Evolutionary conservation across 805 yeast genomes (phyloP).

Genomic region (Metschnikowia lachancei): DNA sequence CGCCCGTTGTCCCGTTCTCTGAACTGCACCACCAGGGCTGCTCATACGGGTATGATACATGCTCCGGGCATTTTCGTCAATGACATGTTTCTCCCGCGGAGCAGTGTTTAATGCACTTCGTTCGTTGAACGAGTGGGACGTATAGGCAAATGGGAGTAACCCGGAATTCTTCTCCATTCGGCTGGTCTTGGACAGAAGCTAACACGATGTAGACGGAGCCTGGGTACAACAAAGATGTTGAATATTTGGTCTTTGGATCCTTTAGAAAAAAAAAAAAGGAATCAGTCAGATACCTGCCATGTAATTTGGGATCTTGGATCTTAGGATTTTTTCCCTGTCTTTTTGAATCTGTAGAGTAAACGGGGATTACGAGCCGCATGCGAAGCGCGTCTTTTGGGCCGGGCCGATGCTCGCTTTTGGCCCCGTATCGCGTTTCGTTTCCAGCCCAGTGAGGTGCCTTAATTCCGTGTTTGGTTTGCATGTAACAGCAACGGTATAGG

Average conservation of each 20-base stretch:
- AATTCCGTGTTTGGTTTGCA: too few species aligned
- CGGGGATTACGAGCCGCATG: not conserved
- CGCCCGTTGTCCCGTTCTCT: conserved; percentile 14
- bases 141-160: conserved; percentile 51
- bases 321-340: not conserved
- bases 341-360: not conserved
- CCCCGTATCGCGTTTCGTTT: not conserved
- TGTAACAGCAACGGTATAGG: too few species aligned
- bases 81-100: conserved; percentile 39
- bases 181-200: not conserved
- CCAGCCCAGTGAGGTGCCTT: too few species aligned
- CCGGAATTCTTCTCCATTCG: conserved; percentile 35
- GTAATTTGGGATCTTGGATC: not conserved
- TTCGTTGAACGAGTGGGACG: conserved; percentile 30
- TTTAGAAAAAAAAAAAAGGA: too few species aligned
- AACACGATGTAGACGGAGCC: not conserved
- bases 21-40: not conserved
- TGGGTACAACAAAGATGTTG: too few species aligned
- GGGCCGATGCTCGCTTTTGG: conserved; percentile 4
- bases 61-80: conserved; percentile 46
- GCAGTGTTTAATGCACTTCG: conserved; percentile 34
- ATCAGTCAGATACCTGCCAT: too few species aligned
- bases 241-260: too few species aligned
- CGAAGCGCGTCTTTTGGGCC: conserved; percentile 7
- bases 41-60: conserved; percentile 39